These are phyloP conservation scores for Calonectria ilicicola DNA, from an alignment of 2,329 filamentous ascomycete species.

Conservation along the genomic window DNA sequence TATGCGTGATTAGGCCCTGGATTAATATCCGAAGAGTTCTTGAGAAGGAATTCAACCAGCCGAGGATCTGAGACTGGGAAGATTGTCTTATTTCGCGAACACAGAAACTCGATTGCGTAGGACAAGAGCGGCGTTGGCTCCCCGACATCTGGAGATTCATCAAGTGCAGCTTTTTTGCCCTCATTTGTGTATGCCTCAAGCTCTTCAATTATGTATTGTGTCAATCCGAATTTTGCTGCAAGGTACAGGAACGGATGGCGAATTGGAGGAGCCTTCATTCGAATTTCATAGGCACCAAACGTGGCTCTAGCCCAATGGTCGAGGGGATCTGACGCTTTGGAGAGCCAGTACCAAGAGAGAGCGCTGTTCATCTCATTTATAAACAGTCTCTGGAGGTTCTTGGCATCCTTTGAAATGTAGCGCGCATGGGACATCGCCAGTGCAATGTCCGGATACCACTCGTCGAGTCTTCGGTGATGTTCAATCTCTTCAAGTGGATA, in stretches of 20 bases:
- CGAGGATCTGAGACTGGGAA: slow-evolving; percentile 47
- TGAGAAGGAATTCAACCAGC: slow-evolving; percentile 42
- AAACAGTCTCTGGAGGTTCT: slow-evolving; percentile 10
- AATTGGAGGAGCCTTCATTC: slow-evolving; percentile 45
- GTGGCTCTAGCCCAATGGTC: slow-evolving; percentile 50
- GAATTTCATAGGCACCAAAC: slow-evolving; percentile 47
- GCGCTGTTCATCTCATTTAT: slow-evolving; percentile 42
- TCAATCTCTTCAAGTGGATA: slow-evolving; percentile 48
- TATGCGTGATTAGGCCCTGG: slow-evolving; percentile 36
- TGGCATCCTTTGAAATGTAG: slow-evolving; percentile 36
- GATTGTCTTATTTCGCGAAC: slow-evolving; percentile 49
- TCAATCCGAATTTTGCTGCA: slow-evolving; percentile 48
- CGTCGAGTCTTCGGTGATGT: slow-evolving; percentile 51
- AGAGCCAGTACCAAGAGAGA: slow-evolving; percentile 47
- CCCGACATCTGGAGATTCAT: not conserved
- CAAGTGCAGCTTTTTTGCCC: not conserved
- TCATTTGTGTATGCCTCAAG: slow-evolving; percentile 18
- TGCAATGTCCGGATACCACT: slow-evolving; percentile 53
- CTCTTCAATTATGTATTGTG: slow-evolving; percentile 41
- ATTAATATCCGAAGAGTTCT: slow-evolving; percentile 24
- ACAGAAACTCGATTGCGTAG: slow-evolving; percentile 49
- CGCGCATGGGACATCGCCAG: slow-evolving; percentile 52
- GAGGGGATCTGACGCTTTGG: slow-evolving; percentile 36
- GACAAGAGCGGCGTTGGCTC: slow-evolving; percentile 45
- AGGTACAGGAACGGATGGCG: slow-evolving; percentile 47